A percentile compares a stretch with the other conserved stretches of the same genome.
phyloP scores from a whole-genome alignment of 2,329 filamentous ascomycete genomes.

The Aaosphaeria pasadenensis region DNA sequence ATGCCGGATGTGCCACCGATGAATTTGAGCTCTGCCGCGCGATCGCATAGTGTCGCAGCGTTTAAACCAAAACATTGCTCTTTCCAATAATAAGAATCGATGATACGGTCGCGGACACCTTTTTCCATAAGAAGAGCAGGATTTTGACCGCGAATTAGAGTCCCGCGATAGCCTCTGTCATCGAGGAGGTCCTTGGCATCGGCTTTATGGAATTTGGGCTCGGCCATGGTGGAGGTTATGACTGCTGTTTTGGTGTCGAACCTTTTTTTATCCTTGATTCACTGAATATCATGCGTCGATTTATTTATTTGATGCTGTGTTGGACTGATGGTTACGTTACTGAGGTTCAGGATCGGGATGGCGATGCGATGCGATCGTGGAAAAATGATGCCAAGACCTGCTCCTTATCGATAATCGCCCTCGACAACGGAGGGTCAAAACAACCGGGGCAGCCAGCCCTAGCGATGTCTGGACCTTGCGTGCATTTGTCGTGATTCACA shows the following conservation, averaged over 20 bases:
- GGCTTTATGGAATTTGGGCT: constrained; percentile 61
- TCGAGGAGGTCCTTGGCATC: constrained; percentile 79
- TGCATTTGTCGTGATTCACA: not conserved
- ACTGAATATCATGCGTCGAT: too few relatives aligned
- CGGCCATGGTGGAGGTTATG: constrained; percentile 18
- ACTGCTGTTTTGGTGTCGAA: too few relatives aligned
- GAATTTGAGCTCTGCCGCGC: constrained; percentile 78
- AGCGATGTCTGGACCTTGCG: too few relatives aligned
- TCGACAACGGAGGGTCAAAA: constrained; percentile 8
- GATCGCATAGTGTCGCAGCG: constrained; percentile 74
- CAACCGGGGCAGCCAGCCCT: not conserved
- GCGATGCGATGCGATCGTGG: too few relatives aligned
- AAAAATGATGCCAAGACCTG: not conserved
- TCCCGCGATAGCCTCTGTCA: constrained; percentile 76
- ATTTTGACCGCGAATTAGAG: constrained; percentile 84
- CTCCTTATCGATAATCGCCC: not conserved
- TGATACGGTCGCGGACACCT: constrained; percentile 90
- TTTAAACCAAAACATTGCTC: constrained; percentile 98
- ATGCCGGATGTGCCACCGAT: constrained; percentile 86
- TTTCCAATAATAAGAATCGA: constrained; percentile 96
- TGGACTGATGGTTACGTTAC: too few relatives aligned
- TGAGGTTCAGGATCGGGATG: too few relatives aligned
- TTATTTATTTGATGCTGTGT: too few relatives aligned
- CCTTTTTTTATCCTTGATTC: too few relatives aligned
- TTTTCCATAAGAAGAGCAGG: constrained; percentile 96